Percentiles rank a stretch among this genome's conserved stretches.
These are phyloP conservation scores for Mycena polygramma DNA, from an alignment of 768 basidiomycete genomes.

Conservation along the genomic window DNA sequence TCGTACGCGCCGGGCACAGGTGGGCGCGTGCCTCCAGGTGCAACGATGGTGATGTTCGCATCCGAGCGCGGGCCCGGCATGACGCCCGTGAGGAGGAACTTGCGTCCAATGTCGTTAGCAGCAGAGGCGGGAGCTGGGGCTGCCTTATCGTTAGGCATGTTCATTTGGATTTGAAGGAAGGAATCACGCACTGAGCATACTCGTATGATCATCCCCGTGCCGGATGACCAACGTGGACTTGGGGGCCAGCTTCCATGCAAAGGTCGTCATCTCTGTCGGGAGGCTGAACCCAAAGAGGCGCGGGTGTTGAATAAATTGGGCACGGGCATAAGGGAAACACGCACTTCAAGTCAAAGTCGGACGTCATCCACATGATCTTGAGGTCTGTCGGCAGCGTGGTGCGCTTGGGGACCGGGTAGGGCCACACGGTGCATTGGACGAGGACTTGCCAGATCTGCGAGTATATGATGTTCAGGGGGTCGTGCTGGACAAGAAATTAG, in stretches of 20 bases:
- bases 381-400: slow-evolving; percentile 9
- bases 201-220: slow-evolving; percentile 40
- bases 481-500: neutral
- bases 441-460: slow-evolving; percentile 19
- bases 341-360: slow-evolving; percentile 32
- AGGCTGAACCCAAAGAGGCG: neutral
- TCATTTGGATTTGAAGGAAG: neutral
- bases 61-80: neutral
- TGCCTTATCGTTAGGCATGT: neutral
- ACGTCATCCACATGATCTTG: slow-evolving; percentile 18
- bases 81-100: neutral
- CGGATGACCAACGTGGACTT: slow-evolving; percentile 34
- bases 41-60: neutral
- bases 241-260: slow-evolving; percentile 28
- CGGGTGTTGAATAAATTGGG: neutral
- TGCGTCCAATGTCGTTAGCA: neutral
- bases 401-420: neutral
- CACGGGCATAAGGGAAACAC: neutral
- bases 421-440: slow-evolving; percentile 20
- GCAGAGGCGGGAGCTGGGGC: neutral
- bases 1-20: neutral
- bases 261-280: slow-evolving; percentile 33
- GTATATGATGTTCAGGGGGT: slow-evolving; percentile 18
- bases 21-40: neutral
- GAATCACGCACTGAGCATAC: slow-evolving; percentile 28